Conservation (phyloP, 176 grass and related monocot genomes). For the Carex scoparia region DNA sequence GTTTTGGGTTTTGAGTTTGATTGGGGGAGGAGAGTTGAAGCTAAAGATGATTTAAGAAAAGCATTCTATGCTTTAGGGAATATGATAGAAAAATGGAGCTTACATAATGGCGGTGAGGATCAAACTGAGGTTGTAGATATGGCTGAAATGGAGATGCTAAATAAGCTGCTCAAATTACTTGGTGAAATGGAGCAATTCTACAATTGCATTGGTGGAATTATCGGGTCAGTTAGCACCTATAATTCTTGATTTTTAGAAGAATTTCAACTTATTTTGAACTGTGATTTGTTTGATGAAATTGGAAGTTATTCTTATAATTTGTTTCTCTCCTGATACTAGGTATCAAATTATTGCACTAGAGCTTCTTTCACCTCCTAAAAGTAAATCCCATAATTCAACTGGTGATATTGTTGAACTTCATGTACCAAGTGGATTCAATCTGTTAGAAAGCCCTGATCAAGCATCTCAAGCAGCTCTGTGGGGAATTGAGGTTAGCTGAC, state of each 20-base stretch:
- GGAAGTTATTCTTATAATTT: not conserved
- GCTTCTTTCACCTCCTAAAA: conserved; percentile 53
- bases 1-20: conserved; percentile 66
- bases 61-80: conserved; percentile 58
- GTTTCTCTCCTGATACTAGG: conserved; percentile 36
- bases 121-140: conserved; percentile 14
- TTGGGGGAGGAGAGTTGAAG: conserved; percentile 28
- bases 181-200: conserved; percentile 73
- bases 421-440: conserved; percentile 82
- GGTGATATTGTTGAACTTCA: conserved; percentile 62
- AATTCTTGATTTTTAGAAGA: not conserved
- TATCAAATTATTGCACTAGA: conserved; percentile 78
- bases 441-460: conserved; percentile 67
- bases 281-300: not conserved
- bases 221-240: conserved; percentile 53
- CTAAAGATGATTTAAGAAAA: conserved; percentile 42
- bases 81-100: conserved; percentile 71
- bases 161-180: conserved; percentile 63
- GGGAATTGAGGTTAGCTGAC: conserved; percentile 80
- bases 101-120: conserved; percentile 27
- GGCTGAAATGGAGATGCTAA: conserved; percentile 38
- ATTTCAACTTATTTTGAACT: conserved; percentile 14
- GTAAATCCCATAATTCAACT: conserved; percentile 22
- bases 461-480: conserved; percentile 87
- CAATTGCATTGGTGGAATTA: conserved; percentile 88